A percentile compares a stretch with the other conserved stretches of the same genome.
Conservation (phyloP, 495 filamentous ascomycete genomes). For the Penicillium lividum region DNA sequence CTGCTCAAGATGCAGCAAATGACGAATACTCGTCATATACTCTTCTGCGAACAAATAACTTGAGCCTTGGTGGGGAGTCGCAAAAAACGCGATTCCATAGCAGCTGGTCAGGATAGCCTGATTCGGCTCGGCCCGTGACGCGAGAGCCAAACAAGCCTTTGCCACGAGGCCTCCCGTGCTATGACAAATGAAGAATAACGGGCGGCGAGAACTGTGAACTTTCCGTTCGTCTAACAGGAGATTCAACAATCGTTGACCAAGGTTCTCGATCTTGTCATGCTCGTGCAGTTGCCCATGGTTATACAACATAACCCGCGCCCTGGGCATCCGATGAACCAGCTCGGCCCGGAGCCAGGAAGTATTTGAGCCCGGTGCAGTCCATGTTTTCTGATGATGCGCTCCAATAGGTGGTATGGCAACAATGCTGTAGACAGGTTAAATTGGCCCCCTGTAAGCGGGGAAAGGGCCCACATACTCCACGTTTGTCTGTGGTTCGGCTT, state of each 20-base stretch:
- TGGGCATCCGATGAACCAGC: conserved; percentile 27
- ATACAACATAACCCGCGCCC: conserved; percentile 56
- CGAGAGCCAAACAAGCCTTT: conserved; percentile 56
- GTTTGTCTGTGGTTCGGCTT: conserved; percentile 25
- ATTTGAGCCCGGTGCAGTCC: conserved; percentile 26
- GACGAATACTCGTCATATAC: conserved; percentile 55
- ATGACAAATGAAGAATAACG: conserved; percentile 65
- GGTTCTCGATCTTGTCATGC: conserved; percentile 46
- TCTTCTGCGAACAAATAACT: conserved; percentile 62
- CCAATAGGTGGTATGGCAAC: conserved; percentile 47
- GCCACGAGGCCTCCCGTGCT: conserved; percentile 65
- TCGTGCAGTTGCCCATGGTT: conserved; percentile 53
- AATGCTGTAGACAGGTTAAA: conserved; percentile 32
- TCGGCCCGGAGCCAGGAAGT: conserved; percentile 32
- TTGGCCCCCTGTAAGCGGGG: conserved; percentile 5
- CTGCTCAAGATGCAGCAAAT: conserved; percentile 55
- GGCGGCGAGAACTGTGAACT: conserved; percentile 36
- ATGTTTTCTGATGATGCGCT: conserved; percentile 39
- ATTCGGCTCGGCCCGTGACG: conserved; percentile 39
- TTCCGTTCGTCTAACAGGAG: conserved; percentile 42
- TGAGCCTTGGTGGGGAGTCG: conserved; percentile 64
- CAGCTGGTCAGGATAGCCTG: conserved; percentile 55
- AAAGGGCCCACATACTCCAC: conserved; percentile 38
- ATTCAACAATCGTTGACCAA: conserved; percentile 53
- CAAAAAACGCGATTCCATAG: conserved; percentile 61